A percentile compares a stretch with the other conserved stretches of the same genome.
Conservation (phyloP, 1,139 yeast genomes). For the Lodderomyces orthopsilosis region DNA sequence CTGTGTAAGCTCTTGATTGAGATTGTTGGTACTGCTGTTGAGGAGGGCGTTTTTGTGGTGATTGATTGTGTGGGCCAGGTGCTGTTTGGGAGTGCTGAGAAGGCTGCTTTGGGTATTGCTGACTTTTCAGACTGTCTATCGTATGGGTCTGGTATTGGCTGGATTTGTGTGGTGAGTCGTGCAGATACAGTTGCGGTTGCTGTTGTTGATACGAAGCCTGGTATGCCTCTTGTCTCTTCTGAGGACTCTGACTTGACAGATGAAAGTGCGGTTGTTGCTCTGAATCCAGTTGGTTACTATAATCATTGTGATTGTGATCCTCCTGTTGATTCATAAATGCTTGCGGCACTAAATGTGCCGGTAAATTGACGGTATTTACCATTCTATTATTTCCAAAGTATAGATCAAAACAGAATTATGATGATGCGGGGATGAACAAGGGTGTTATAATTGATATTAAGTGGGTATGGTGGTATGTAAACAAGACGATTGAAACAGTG, state of each 20-base stretch:
- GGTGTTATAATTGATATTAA: too few species aligned
- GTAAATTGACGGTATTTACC: conserved; percentile 18
- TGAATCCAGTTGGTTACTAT: conserved; percentile 10
- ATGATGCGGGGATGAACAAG: not conserved
- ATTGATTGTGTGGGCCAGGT: conserved; percentile 10
- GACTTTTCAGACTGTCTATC: not conserved
- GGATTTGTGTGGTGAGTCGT: conserved; percentile 1
- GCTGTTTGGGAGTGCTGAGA: conserved; percentile 6
- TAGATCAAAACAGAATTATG: not conserved
- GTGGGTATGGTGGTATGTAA: too few species aligned
- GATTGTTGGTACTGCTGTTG: conserved; percentile 5
- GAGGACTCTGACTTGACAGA: conserved; percentile 10
- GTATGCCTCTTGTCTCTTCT: conserved; percentile 9
- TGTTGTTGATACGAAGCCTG: conserved; percentile 2
- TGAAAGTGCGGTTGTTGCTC: conserved; percentile 6
- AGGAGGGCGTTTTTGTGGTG: conserved; percentile 6
- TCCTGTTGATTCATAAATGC: conserved; percentile 20
- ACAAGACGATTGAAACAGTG: too few species aligned
- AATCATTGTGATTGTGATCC: conserved; percentile 7
- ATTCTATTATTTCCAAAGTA: not conserved
- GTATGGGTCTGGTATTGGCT: not conserved
- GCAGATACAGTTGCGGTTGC: not conserved
- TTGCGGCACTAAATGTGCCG: conserved; percentile 38
- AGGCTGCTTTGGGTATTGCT: conserved; percentile 7
- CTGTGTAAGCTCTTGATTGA: not conserved